Evolutionary conservation across 768 basidiomycete genomes (phyloP), one percentile per base, ranked within the genome.

Genomic region (Pulveroboletus ravenelii): DNA sequence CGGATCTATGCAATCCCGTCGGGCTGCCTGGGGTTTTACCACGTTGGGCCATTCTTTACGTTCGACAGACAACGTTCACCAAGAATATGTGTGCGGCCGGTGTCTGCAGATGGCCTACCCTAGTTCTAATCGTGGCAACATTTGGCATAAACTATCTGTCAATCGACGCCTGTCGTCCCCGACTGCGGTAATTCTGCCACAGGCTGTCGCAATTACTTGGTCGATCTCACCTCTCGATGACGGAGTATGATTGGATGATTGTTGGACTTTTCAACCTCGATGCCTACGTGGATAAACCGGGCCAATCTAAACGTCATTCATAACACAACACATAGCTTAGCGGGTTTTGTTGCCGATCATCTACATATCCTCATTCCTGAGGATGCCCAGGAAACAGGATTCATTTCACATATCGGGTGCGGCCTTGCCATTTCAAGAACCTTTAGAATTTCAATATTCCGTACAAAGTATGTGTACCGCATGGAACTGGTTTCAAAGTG

Each of bases 181-280:
- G 31, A 43, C 38, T 32, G 41, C 23, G 50, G 29, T 9, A 37
- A 42, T 57, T 57, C 29, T 4, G 50, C 41, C n/a, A 9, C 20
- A 15, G 48, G 48, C 15, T 34, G 31, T 43, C 3, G 7, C 45
- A 43, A 25, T 37, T 15, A 5, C 39, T 31, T 38, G 2, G 30
- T 29, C 49, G 17, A 51, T 51, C 40, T 38, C 47, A 38, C n/a
- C 31, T 38, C 36, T 13, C 8, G 23, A 37, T 6, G 23, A 13
- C 38, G 8, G 39, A 29, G 15, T n/a, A 18, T 25, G 15, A 6
- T 29, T 15, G 18, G 39, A 51, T 42, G 4, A 23, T n/a, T n/a
- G n/a, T n/a, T n/a, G n/a, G n/a, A n/a, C n/a, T 23, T 43, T 23
- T 36, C 17, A 10, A 41, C 57, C 54, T 51, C 45, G 29, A 60